Evolutionary conservation across 2,329 filamentous ascomycete genomes (phyloP), one percentile per base, ranked within the genome.

Genomic region (Colletotrichum somersetense): DNA sequence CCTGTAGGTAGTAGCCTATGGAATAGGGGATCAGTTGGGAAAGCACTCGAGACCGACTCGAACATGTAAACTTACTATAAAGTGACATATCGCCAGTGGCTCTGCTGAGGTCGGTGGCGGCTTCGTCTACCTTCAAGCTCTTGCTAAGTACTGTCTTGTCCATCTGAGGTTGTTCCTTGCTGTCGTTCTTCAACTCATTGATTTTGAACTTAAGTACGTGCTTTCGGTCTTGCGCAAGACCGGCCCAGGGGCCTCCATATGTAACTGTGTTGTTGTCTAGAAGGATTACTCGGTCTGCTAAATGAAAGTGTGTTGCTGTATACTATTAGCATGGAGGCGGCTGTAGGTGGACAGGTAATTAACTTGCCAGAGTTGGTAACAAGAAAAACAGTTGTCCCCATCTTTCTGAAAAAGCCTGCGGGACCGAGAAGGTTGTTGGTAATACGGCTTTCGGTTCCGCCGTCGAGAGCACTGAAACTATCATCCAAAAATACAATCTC

Each of bases 381-480:
- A 18, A 76, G 62, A 2, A 71, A 64, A 42, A 66, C 66, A 42
- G 76, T 77, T 23, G 74, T 63, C 2, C 70, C 67, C 1, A 56
- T 61, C 42, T 75, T 75, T 20, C 42, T 75, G 33, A 77, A 64
- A 5, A 75, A 26, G 2, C 76, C 76, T 38, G 0, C 62, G 33
- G 23, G 42, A 1, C 76, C 75, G 11, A 77, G 66, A 6, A 77
- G 38, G 11, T 73, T 73, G 2, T 58, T 12, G 2, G 75, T 59
- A 26, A 77, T 61, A 0, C 35, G 70, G 16, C 55, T 55, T 8
- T 73, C 71, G 0, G 76, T 77, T 10, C 63, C 46, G 1, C 33
- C 48, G n/a, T 74, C 72, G 0, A 75, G 38, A 7, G 72, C 71
- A 18, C 70, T 73, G 12, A 74, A 66, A 6, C 35, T 53, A 16